Percentiles rank a stretch among this genome's conserved stretches.
Conservation (phyloP, 148 eudicot species). For the Vaccinium myrtillus region DNA sequence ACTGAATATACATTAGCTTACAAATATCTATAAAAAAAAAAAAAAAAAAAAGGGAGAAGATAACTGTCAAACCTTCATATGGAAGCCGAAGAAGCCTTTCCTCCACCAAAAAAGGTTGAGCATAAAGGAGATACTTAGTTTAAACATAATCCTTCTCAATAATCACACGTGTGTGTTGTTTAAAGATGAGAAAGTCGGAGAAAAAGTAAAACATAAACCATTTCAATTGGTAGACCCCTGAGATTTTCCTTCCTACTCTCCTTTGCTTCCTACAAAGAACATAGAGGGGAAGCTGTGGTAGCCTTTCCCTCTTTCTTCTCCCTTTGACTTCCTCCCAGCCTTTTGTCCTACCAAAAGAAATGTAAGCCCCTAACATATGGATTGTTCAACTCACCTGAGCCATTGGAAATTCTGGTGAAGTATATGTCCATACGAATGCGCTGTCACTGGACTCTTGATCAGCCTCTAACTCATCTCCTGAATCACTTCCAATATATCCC, state of each 20-base stretch:
- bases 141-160: background rate
- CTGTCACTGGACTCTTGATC: constrained; percentile 18
- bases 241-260: background rate
- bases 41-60: background rate
- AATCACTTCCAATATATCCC: constrained; percentile 48
- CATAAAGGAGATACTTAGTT: background rate
- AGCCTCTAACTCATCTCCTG: constrained; percentile 9
- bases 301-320: background rate
- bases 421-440: constrained; percentile 63
- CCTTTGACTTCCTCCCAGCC: constrained; percentile 7
- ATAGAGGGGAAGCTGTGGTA: background rate
- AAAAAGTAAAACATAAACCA: background rate
- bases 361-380: background rate
- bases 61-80: background rate
- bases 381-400: constrained; percentile 51
- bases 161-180: background rate
- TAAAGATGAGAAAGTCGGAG: background rate
- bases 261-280: background rate
- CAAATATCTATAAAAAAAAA: background rate
- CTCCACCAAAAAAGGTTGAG: background rate
- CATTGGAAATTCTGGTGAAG: constrained; percentile 79
- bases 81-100: background rate
- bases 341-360: background rate
- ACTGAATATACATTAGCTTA: background rate
- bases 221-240: background rate